Conservation (phyloP, 345 rosid genomes). For the Bruguiera sexangula region DNA sequence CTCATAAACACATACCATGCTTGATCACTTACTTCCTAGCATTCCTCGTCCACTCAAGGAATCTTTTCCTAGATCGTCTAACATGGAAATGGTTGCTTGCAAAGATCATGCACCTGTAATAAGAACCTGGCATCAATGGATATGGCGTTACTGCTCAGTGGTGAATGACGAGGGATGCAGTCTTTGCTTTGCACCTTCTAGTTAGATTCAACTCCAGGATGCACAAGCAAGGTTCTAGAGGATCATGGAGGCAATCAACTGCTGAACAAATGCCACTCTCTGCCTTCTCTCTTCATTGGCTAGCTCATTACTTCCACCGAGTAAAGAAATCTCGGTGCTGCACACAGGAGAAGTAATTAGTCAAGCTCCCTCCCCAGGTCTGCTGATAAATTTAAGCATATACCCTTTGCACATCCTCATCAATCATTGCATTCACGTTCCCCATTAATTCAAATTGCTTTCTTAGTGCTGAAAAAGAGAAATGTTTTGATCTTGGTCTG, state of each 20-base stretch:
- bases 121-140: conserved; percentile 11
- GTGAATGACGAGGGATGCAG: not conserved
- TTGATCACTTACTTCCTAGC: not conserved
- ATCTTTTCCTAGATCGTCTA: not conserved
- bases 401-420: not conserved
- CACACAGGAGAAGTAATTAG: conserved; percentile 11
- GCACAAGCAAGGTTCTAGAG: conserved; percentile 23
- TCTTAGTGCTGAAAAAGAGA: too few relatives aligned
- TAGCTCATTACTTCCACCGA: conserved; percentile 20
- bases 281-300: conserved; percentile 42
- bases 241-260: conserved; percentile 44
- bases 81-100: not conserved
- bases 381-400: not conserved
- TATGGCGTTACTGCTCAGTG: not conserved
- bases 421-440: not conserved
- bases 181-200: conserved; percentile 10
- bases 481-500: too few relatives aligned
- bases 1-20: not conserved
- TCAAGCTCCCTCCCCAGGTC: not conserved
- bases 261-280: conserved; percentile 44
- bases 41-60: conserved; percentile 1
- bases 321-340: conserved; percentile 28
- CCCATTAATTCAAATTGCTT: too few relatives aligned
- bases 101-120: conserved; percentile 14
- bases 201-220: not conserved